Evolutionary conservation across 352 stramenopile genomes (phyloP).

Genomic region (Aphanomyces astaci): DNA sequence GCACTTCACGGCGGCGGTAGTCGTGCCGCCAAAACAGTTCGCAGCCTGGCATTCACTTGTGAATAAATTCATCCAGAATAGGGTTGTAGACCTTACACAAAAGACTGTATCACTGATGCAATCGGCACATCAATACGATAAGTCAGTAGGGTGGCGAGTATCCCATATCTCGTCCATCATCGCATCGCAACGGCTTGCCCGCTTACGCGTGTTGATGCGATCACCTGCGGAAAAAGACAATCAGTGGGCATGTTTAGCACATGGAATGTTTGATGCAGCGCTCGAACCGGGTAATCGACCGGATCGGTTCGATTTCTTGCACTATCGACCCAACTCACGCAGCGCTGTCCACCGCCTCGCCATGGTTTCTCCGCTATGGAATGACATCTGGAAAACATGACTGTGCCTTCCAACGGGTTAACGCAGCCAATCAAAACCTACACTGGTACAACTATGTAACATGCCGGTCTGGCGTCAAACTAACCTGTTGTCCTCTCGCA

Average conservation of each 20-base stretch:
- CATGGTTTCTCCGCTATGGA: not conserved
- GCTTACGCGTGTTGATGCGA: too few species aligned
- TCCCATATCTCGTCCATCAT: not conserved
- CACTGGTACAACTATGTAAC: not conserved
- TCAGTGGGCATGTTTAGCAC: not conserved
- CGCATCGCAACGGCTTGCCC: too few species aligned
- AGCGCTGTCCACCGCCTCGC: not conserved
- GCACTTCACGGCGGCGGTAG: slow-evolving; percentile 4
- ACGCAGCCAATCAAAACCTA: not conserved
- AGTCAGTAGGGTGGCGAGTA: not conserved
- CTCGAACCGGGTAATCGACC: not conserved
- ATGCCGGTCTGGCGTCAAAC: not conserved
- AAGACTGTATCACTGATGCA: not conserved
- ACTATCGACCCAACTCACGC: not conserved
- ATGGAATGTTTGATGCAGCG: not conserved
- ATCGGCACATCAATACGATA: not conserved
- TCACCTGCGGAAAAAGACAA: not conserved
- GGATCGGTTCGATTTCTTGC: not conserved
- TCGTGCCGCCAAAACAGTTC: not conserved
- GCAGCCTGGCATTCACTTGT: not conserved
- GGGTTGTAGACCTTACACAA: not conserved
- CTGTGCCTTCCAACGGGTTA: not conserved
- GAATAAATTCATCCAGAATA: not conserved
- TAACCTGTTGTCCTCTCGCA: not conserved
- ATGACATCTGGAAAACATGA: not conserved